Conservation (phyloP, 176 grass and related monocot species). For the Carex parvula region DNA sequence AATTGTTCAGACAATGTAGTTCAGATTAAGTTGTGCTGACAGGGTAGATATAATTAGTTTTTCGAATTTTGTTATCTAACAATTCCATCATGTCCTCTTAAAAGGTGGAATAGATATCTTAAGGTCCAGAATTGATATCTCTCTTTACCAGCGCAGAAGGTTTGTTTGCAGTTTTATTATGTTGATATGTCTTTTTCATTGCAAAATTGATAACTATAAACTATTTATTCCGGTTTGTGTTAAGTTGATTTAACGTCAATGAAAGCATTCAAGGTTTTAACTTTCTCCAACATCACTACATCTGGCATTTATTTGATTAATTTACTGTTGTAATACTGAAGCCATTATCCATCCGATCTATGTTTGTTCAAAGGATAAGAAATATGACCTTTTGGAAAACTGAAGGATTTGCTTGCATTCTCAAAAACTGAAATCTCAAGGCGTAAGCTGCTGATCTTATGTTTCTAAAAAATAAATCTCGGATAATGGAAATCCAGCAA, state of each 20-base stretch:
- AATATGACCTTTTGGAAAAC: not conserved
- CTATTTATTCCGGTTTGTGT: not conserved
- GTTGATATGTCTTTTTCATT: not conserved
- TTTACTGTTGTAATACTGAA: not conserved
- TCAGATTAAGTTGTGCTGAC: not conserved
- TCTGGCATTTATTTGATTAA: not conserved
- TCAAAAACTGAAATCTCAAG: not conserved
- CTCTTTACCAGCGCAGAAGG: not conserved
- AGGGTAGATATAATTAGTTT: not conserved
- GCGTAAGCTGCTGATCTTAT: not conserved
- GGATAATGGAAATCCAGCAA: not conserved
- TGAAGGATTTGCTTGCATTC: not conserved
- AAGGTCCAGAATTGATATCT: not conserved
- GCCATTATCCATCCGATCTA: not conserved
- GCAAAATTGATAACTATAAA: not conserved
- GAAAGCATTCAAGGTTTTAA: not conserved
- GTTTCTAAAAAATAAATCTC: not conserved
- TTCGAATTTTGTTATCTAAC: not conserved
- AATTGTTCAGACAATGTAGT: constrained; percentile 10
- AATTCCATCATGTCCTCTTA: not conserved
- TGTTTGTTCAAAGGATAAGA: not conserved
- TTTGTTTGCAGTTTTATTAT: not conserved
- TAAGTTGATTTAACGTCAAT: not conserved
- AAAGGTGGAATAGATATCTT: constrained; percentile 6
- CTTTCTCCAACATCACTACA: not conserved